Conservation (phyloP, 306 rosid species). For the Sphenostylis stenocarpa region DNA sequence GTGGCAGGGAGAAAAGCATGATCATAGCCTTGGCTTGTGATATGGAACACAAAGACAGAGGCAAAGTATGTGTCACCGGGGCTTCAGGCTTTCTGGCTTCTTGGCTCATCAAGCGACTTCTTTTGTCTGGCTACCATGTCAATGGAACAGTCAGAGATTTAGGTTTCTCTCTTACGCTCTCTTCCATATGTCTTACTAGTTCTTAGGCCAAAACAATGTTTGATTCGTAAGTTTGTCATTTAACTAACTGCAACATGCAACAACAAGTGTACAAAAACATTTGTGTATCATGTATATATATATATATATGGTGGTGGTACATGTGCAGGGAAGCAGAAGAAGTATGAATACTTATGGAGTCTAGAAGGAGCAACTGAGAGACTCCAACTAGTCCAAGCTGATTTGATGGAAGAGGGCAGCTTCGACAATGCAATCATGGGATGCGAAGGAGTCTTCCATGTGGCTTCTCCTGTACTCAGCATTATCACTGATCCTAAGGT, state of each 20-base stretch:
- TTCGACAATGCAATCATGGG: slow-evolving; percentile 79
- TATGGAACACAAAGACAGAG: slow-evolving; percentile 51
- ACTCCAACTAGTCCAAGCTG: slow-evolving; percentile 66
- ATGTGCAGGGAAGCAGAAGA: slow-evolving; percentile 55
- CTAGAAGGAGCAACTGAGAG: slow-evolving; percentile 88
- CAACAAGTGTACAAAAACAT: not conserved
- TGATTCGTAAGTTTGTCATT: not conserved
- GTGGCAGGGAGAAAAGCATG: not conserved
- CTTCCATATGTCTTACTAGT: not conserved
- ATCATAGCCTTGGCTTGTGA: not conserved
- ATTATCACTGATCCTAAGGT: slow-evolving; percentile 71
- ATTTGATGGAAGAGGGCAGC: slow-evolving; percentile 71
- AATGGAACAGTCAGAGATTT: slow-evolving; percentile 76
- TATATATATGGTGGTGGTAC: too few relatives aligned
- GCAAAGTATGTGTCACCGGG: slow-evolving; percentile 80
- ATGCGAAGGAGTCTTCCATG: slow-evolving; percentile 85
- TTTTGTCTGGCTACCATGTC: slow-evolving; percentile 72
- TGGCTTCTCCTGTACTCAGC: slow-evolving; percentile 82
- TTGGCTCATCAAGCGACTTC: slow-evolving; percentile 78
- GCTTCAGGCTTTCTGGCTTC: slow-evolving; percentile 92
- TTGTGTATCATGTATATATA: not conserved
- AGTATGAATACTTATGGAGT: slow-evolving; percentile 66
- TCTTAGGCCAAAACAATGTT: too few relatives aligned
- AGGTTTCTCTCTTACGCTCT: slow-evolving; percentile 39
- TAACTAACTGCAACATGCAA: not conserved